Conservation (phyloP, 257 asterid species). For the Craterostigma plantagineum region DNA sequence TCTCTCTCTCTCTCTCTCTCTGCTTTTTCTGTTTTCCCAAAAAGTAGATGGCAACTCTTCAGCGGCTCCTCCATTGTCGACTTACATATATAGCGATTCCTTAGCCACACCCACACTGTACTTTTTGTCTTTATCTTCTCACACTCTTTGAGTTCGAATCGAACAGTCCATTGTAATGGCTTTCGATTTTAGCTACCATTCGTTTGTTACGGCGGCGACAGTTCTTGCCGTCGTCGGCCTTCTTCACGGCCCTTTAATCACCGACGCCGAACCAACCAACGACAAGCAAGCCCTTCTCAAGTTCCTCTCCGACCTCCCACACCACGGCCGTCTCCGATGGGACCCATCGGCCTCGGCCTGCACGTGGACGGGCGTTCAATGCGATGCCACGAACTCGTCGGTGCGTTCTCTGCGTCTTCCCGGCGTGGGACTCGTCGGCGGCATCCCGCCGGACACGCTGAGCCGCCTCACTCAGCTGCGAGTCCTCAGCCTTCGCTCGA, state of each 20-base stretch:
- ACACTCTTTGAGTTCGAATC: too few species aligned
- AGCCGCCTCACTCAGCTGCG: conserved; percentile 39
- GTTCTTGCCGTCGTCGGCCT: too few species aligned
- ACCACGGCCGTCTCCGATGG: neutral
- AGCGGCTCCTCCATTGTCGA: too few species aligned
- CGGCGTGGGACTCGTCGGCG: neutral
- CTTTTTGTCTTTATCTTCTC: too few species aligned
- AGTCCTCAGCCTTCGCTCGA: conserved; percentile 49
- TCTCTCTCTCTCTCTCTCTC: conserved; percentile 2
- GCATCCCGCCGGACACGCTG: conserved; percentile 15
- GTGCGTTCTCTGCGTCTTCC: neutral
- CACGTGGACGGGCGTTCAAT: conserved; percentile 1
- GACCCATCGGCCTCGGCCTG: neutral
- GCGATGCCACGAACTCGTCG: neutral
- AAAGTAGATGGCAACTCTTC: too few species aligned
- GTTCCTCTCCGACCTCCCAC: neutral
- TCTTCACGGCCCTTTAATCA: too few species aligned
- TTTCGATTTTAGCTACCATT: too few species aligned
- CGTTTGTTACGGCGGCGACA: too few species aligned
- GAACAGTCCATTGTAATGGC: too few species aligned
- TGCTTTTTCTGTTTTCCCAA: too few species aligned
- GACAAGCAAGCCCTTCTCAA: conserved; percentile 1
- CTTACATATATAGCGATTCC: too few species aligned
- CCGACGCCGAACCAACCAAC: neutral
- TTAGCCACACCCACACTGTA: too few species aligned